Base-by-base conservation (phyloP, 345 rosid genomes). In the Heritiera littoralis region DNA sequence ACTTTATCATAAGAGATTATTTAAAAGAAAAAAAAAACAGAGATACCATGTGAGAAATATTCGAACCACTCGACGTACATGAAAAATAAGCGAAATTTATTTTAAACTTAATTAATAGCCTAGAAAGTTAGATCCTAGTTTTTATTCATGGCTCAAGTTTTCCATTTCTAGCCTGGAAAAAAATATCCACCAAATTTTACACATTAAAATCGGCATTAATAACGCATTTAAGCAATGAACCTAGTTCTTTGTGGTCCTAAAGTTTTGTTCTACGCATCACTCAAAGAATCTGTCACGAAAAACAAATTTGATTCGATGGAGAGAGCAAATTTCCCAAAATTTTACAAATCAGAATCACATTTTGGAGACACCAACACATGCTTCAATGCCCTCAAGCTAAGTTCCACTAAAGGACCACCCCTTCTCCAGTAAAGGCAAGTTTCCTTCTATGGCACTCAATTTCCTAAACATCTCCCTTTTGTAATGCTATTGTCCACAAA, bases 361-460 rank as follows among this genome's bases (percentile, higher is more conserved):
- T 28, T 51, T 59, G 0, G 35, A 66, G 78, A 56, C 68, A 61
- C 28, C 35, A 54, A 48, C 66, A 41, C 69, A 66, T 38, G 74
- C 28, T 46, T 40, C 66, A 0, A 41, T 41, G 43, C 43, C 43
- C 6, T 3, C 43, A 3, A 41, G 43, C 6, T 41, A 41, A 41
- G 6, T 41, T 41, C 43, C 43, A 41, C 6, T 5, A 4, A 41
- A 4, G 43, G 43, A 41, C 43, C 63, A 35, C 18, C 6, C 12
- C 6, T 8, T 3, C 28, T 30, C 55, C 1, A 28, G n/a, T 13
- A 18, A 68, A 68, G 66, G 79, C 43, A 28, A 30, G 51, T 72
- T 83, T 81, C 86, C 87, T 83, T 84, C 71, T 9, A 14, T 67
- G 70, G 59, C 77, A 83, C 87, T 82, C 83, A 59, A 77, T 66